Percentiles rank a stretch among this genome's conserved stretches.
Conservation (phyloP, 768 basidiomycete genomes). For the Pisolithus orientalis region DNA sequence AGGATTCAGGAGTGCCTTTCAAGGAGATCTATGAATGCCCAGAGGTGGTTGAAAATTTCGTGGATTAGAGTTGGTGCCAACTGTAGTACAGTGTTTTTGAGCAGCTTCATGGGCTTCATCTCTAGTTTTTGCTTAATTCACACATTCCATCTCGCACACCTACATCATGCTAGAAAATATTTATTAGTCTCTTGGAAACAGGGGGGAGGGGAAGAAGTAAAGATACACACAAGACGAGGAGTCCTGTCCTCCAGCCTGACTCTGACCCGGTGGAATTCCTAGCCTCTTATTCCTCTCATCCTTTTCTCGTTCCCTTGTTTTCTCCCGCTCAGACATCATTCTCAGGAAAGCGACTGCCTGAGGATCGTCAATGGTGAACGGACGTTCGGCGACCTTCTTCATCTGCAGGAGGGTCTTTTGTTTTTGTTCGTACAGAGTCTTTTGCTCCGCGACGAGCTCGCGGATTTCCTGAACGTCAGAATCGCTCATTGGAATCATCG, state of each 20-base stretch:
- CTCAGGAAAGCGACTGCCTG: constrained; percentile 8
- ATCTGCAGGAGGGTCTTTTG: constrained; percentile 39
- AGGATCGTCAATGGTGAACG: constrained; percentile 6
- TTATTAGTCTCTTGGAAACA: not conserved
- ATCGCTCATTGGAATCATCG: constrained; percentile 71
- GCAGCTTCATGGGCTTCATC: not conserved
- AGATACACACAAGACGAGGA: constrained; percentile 11
- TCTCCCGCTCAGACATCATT: constrained; percentile 17
- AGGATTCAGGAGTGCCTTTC: constrained; percentile 8
- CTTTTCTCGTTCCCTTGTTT: constrained; percentile 12
- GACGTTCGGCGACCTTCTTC: constrained; percentile 39
- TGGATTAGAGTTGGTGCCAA: not conserved
- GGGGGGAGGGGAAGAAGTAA: not conserved
- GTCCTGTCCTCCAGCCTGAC: not conserved
- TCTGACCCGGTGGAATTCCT: constrained; percentile 22
- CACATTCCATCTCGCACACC: not conserved
- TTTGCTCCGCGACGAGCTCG: constrained; percentile 48
- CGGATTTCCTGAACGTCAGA: constrained; percentile 75
- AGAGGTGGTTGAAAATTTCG: not conserved
- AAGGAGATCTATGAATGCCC: not conserved
- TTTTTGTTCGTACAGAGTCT: constrained; percentile 33
- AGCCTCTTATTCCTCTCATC: constrained; percentile 23
- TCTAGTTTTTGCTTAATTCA: not conserved
- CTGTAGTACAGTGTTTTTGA: not conserved
- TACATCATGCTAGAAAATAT: not conserved